Evolutionary conservation across 768 basidiomycete species (phyloP).

Genomic region (Tephrocybe sp.): DNA sequence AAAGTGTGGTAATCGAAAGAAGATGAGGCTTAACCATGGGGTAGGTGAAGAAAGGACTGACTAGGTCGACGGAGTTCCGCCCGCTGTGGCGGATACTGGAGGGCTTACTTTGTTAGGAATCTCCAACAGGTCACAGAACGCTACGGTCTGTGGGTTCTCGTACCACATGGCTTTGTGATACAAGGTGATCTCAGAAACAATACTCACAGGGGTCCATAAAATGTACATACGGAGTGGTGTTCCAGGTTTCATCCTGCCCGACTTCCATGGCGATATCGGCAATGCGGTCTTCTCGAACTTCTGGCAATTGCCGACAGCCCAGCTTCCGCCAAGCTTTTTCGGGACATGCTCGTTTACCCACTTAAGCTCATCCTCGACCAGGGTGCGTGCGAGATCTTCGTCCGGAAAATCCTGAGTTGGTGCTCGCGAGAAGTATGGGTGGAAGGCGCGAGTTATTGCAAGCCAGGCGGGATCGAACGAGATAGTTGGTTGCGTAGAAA

Average conservation of each 20-base stretch:
- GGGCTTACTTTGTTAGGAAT: constrained; percentile 65
- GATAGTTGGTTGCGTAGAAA: constrained; percentile 34
- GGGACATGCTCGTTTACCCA: constrained; percentile 71
- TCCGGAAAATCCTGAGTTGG: constrained; percentile 61
- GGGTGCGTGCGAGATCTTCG: constrained; percentile 45
- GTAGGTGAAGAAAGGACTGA: too few species aligned
- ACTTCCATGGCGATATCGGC: constrained; percentile 32
- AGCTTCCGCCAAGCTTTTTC: constrained; percentile 27
- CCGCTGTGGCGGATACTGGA: too few species aligned
- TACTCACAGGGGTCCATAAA: constrained; percentile 8
- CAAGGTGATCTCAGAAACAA: too few species aligned
- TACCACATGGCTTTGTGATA: constrained; percentile 56
- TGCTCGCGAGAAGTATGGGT: constrained; percentile 66
- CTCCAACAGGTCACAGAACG: constrained; percentile 79
- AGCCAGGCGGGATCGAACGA: constrained; percentile 91
- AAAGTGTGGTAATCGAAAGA: too few species aligned
- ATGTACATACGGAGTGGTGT: constrained; percentile 32
- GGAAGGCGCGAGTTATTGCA: constrained; percentile 84
- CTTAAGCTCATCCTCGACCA: constrained; percentile 57
- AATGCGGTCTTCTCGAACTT: constrained; percentile 67
- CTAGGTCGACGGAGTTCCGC: too few species aligned
- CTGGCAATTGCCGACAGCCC: constrained; percentile 57
- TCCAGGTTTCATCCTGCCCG: background rate
- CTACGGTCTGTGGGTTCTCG: constrained; percentile 85
- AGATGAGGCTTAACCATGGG: too few species aligned